phyloP scores from a whole-genome alignment of 768 basidiomycete genomes.

The Astraeus odoratus region DNA sequence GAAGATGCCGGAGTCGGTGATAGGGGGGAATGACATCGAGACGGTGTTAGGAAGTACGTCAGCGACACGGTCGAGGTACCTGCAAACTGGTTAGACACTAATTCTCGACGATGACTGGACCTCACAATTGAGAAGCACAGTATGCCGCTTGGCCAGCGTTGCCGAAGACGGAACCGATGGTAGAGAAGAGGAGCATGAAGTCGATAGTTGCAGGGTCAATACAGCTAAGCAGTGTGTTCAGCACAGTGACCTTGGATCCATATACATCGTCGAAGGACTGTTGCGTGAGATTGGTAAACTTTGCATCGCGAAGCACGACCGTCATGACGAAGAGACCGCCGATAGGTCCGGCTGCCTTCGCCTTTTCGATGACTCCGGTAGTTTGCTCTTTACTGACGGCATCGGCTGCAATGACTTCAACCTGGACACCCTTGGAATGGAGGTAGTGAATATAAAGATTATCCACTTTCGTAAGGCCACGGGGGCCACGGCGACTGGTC shows the following conservation, averaged over 20 bases:
- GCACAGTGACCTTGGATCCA: conserved; percentile 14
- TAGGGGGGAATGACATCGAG: conserved; percentile 29
- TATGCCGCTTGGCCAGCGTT: conserved; percentile 22
- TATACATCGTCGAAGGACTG: conserved; percentile 22
- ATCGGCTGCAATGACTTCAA: conserved; percentile 24
- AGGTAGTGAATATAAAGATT: conserved; percentile 23
- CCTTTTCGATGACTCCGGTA: conserved; percentile 14
- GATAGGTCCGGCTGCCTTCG: conserved; percentile 19
- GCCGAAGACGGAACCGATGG: conserved; percentile 28
- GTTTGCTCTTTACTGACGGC: conserved; percentile 19
- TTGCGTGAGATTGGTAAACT: conserved; percentile 28
- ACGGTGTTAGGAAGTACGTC: conserved; percentile 24
- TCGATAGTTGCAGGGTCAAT: conserved; percentile 18
- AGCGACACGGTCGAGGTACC: conserved; percentile 28
- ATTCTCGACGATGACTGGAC: not conserved
- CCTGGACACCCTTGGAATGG: conserved; percentile 16
- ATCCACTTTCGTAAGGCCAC: conserved; percentile 17
- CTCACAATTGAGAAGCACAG: conserved; percentile 13
- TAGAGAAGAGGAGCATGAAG: conserved; percentile 29
- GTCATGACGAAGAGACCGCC: conserved; percentile 31
- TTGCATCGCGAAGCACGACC: conserved; percentile 27
- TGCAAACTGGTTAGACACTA: conserved; percentile 6
- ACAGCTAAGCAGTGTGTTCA: conserved; percentile 12
- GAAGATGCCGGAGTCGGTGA: conserved; percentile 29
- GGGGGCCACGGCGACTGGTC: conserved; percentile 19